These are phyloP conservation scores for Salix koriyanagi DNA, from an alignment of 345 rosid species.

Conservation along the genomic window DNA sequence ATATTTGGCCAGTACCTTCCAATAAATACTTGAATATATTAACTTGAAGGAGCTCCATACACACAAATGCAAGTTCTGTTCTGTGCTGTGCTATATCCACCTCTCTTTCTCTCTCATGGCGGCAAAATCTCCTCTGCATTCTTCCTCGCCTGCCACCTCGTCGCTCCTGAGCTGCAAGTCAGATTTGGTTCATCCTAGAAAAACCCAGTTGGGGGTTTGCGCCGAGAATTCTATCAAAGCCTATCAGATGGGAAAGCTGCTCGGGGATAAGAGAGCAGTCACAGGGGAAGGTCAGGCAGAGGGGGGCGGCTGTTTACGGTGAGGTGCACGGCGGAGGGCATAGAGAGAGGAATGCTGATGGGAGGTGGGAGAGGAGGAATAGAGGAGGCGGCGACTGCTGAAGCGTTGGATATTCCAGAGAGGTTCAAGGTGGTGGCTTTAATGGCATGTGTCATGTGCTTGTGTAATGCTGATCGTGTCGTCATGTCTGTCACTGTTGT, in stretches of 20 bases:
- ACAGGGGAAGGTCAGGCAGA: constrained; percentile 7
- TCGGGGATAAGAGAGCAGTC: neutral
- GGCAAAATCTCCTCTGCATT: constrained; percentile 27
- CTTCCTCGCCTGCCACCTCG: constrained; percentile 15
- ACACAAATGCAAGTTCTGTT: neutral
- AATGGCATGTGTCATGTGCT: constrained; percentile 73
- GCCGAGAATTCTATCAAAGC: neutral
- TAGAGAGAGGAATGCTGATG: constrained; percentile 42
- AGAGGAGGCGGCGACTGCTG: constrained; percentile 15
- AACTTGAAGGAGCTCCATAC: neutral
- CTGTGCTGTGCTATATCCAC: neutral
- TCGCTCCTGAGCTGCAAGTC: constrained; percentile 18
- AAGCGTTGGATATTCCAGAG: constrained; percentile 41
- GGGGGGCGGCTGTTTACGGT: neutral
- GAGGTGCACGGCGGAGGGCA: constrained; percentile 15
- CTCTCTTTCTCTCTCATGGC: constrained; percentile 28
- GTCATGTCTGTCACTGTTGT: constrained; percentile 80
- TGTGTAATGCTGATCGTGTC: constrained; percentile 59
- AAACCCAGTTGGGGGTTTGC: constrained; percentile 28
- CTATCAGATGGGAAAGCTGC: constrained; percentile 14
- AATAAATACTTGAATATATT: too few relatives aligned
- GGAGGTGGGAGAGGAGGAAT: constrained; percentile 31
- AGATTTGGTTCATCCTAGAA: constrained; percentile 13
- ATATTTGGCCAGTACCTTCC: too few relatives aligned
- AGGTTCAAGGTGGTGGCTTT: constrained; percentile 80